Evolutionary conservation across 257 asterid genomes (phyloP).

Genomic region (Scutellaria baicalensis): DNA sequence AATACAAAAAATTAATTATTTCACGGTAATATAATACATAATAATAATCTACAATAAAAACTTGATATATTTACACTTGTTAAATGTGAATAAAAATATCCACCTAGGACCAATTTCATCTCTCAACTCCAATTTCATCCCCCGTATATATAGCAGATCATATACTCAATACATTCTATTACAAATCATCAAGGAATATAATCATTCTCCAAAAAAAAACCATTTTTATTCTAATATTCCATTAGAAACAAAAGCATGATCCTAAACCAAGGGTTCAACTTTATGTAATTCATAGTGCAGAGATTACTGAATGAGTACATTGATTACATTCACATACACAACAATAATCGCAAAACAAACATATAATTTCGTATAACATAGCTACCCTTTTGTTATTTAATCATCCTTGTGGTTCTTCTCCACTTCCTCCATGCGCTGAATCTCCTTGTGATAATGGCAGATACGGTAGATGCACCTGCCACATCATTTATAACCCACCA

Average conservation of each 20-base stretch:
- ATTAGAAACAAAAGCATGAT: not conserved
- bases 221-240: not conserved
- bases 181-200: not conserved
- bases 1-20: no score
- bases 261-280: not conserved
- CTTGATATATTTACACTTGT: no score
- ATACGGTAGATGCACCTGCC: slow-evolving; percentile 83
- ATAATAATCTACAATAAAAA: no score
- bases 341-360: not conserved
- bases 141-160: no score
- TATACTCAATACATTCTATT: no score
- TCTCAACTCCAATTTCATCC: no score
- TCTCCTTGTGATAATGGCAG: slow-evolving; percentile 65
- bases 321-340: not conserved
- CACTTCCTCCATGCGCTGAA: slow-evolving; percentile 65
- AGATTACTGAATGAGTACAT: not conserved
- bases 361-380: not conserved
- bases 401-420: slow-evolving; percentile 84
- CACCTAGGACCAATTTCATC: no score
- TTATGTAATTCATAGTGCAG: not conserved
- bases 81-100: no score
- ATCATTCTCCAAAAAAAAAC: not conserved
- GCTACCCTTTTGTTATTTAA: slow-evolving; percentile 23
- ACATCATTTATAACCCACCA: not conserved
- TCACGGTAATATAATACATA: no score